Percentiles rank a stretch among this genome's conserved stretches.
Conservation (phyloP, 176 grass and related monocot genomes). For the Phoenix roebelenii region DNA sequence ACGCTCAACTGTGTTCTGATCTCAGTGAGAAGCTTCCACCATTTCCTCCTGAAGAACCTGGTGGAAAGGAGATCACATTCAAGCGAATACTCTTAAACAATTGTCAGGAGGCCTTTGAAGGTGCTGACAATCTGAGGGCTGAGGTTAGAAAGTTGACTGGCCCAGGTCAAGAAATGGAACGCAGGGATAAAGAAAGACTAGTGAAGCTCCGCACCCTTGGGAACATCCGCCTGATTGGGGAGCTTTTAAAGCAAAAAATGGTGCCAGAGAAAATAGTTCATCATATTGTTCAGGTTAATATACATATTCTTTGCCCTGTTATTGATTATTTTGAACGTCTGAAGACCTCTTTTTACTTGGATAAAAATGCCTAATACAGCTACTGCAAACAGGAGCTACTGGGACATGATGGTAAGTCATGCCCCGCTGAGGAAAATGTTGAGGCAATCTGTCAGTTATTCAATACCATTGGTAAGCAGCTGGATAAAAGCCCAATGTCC, state of each 20-base stretch:
- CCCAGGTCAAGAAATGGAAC: constrained; percentile 62
- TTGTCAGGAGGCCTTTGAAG: constrained; percentile 90
- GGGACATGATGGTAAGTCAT: constrained; percentile 54
- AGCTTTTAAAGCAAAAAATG: constrained; percentile 92
- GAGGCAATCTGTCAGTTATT: constrained; percentile 92
- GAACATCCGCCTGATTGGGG: constrained; percentile 82
- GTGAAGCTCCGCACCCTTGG: constrained; percentile 73
- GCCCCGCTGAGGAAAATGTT: constrained; percentile 73
- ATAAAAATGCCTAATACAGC: constrained; percentile 2
- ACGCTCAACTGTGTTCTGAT: constrained; percentile 79
- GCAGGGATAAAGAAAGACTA: constrained; percentile 58
- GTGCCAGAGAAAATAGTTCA: constrained; percentile 89
- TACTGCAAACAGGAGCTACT: constrained; percentile 42
- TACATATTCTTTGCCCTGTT: no score
- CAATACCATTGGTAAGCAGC: constrained; percentile 85
- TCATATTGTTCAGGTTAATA: constrained; percentile 75
- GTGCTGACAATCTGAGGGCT: constrained; percentile 45
- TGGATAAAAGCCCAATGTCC: constrained; percentile 69
- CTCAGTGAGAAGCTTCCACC: constrained; percentile 52
- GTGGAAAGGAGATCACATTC: constrained; percentile 68
- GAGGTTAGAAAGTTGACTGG: constrained; percentile 53
- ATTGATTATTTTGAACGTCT: no score
- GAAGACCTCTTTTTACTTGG: neutral
- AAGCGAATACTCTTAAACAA: constrained; percentile 71
- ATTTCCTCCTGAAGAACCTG: constrained; percentile 60